Percentiles rank a stretch among this genome's conserved stretches.
Conservation (phyloP, 441 rosid genomes). For the Populus hybrid region DNA sequence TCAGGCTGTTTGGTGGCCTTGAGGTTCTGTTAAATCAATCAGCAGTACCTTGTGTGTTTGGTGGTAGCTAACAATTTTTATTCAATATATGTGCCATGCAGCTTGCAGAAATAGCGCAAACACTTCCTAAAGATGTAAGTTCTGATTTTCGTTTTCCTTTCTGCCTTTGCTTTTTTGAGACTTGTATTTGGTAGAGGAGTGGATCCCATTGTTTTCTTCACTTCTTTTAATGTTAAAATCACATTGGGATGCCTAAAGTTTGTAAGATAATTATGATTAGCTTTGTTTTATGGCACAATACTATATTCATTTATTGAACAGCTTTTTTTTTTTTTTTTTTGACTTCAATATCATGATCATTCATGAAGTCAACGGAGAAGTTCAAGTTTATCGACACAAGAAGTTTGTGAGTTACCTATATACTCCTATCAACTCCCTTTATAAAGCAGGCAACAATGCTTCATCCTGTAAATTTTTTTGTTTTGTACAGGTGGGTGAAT, state of each 20-base stretch:
- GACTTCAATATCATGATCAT: slow-evolving; percentile 20
- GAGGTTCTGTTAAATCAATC: background rate
- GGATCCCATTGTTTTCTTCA: background rate
- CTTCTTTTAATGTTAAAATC: background rate
- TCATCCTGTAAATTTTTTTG: slow-evolving; percentile 13
- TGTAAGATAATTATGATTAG: background rate
- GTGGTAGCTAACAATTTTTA: slow-evolving; percentile 12
- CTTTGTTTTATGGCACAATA: slow-evolving; percentile 10
- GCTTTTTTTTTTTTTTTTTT: slow-evolving; percentile 1
- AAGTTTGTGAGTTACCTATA: slow-evolving; percentile 45
- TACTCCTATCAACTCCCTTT: background rate
- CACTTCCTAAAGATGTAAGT: slow-evolving; percentile 44
- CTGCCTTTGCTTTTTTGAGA: too few species aligned
- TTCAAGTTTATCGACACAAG: slow-evolving; percentile 53
- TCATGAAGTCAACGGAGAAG: slow-evolving; percentile 39
- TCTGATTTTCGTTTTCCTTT: background rate
- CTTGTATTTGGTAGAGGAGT: background rate
- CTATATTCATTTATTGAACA: background rate
- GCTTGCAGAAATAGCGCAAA: slow-evolving; percentile 42
- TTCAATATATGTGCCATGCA: slow-evolving; percentile 31
- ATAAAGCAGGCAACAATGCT: background rate
- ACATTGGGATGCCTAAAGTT: background rate
- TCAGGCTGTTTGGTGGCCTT: background rate
- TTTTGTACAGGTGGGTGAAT: slow-evolving; percentile 53
- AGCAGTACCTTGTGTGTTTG: slow-evolving; percentile 8